phyloP scores from a whole-genome alignment of 331 rosid species.

The Dryas integrifolia region DNA sequence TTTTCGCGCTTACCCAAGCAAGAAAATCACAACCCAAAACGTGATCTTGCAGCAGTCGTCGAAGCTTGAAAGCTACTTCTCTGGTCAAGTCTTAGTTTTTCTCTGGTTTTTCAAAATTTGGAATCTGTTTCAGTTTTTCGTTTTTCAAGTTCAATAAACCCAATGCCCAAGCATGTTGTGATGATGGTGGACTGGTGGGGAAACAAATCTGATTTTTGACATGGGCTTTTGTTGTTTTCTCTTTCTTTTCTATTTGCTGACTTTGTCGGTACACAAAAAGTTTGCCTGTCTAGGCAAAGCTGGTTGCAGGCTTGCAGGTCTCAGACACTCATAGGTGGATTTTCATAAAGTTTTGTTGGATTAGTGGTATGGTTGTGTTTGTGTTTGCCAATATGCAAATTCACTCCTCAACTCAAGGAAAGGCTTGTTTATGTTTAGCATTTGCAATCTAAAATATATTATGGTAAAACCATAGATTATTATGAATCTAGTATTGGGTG shows the following conservation, averaged over 20 bases:
- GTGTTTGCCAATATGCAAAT: too few relatives aligned
- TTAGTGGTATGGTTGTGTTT: too few relatives aligned
- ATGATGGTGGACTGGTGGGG: background rate
- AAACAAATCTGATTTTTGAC: too few relatives aligned
- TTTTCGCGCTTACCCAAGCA: constrained; percentile 45
- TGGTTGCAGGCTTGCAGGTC: background rate
- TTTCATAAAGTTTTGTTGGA: background rate
- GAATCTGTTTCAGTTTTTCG: constrained; percentile 15
- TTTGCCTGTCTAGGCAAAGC: constrained; percentile 17
- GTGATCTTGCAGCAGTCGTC: constrained; percentile 33
- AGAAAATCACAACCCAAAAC: constrained; percentile 32
- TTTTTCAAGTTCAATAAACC: background rate
- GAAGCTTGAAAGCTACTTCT: constrained; percentile 55
- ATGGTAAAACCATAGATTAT: background rate
- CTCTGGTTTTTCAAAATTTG: constrained; percentile 25
- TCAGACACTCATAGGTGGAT: background rate
- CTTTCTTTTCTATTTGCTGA: constrained; percentile 14
- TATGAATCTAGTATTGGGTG: background rate
- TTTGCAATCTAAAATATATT: background rate
- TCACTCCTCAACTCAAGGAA: background rate
- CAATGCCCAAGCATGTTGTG: background rate
- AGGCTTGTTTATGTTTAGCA: background rate
- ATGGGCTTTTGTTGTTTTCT: constrained; percentile 3
- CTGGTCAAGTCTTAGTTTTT: constrained; percentile 37
- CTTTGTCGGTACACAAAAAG: constrained; percentile 7